Conservation (phyloP, 331 rosid species). For the Pyrus hybrid region DNA sequence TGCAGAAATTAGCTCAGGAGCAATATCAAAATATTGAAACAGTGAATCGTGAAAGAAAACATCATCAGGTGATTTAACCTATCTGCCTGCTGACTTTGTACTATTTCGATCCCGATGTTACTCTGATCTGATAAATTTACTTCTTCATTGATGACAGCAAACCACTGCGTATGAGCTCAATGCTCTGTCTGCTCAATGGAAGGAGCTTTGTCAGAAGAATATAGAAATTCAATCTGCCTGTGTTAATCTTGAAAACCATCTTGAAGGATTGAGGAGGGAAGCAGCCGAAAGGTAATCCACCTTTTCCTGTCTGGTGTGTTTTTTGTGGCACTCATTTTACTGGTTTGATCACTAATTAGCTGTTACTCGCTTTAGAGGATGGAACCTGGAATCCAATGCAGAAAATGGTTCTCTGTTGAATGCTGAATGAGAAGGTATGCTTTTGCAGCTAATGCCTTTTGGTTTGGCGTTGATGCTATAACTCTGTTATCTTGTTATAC, state of each 20-base stretch:
- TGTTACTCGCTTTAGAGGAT: slow-evolving; percentile 40
- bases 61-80: slow-evolving; percentile 67
- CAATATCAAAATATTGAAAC: slow-evolving; percentile 71
- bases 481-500: neutral
- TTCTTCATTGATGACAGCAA: slow-evolving; percentile 49
- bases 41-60: slow-evolving; percentile 92
- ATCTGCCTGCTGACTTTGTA: neutral
- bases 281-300: slow-evolving; percentile 57
- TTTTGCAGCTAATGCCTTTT: neutral
- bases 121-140: neutral
- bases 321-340: slow-evolving; percentile 10
- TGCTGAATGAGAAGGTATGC: slow-evolving; percentile 38
- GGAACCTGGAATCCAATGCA: slow-evolving; percentile 56
- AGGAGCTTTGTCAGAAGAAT: slow-evolving; percentile 83
- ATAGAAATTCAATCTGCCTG: slow-evolving; percentile 73
- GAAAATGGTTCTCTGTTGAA: slow-evolving; percentile 38
- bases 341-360: slow-evolving; percentile 6
- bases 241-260: slow-evolving; percentile 47
- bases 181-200: slow-evolving; percentile 89
- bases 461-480: neutral
- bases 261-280: slow-evolving; percentile 53
- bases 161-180: slow-evolving; percentile 85
- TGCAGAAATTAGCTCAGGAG: slow-evolving; percentile 83
- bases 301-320: neutral
- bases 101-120: neutral